Base-by-base conservation (phyloP, 2,329 filamentous ascomycete genomes). In the Scedosporium dehoogii region DNA sequence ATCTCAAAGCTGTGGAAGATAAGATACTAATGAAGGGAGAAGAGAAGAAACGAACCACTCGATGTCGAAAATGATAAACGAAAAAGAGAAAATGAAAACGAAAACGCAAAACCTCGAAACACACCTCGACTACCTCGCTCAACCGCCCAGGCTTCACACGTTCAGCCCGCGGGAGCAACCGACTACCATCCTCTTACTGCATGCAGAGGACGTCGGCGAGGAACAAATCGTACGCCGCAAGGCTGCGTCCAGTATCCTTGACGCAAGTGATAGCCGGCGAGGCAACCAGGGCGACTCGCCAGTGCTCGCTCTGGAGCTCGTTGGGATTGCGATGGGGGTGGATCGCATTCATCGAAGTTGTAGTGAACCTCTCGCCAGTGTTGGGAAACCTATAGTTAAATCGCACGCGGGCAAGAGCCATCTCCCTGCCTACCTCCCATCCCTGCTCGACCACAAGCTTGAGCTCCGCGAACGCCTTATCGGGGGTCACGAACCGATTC, bases 201-300 rank as follows among this genome's bases (percentile, higher is more conserved):
- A 81, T 81, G 68, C 79, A 75, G 64, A 81, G 70, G 2, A 82
- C 79, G 63, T 80, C 77, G 1, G 78, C 75, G 69, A 78, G 71
- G 46, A 75, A 70, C 23, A 82, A 72, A 6, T 76, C 76, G 62
- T 76, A 77, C 1, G 77, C 74, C 27, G 75, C 73, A 56, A 81
- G 77, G 61, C 74, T 76, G 55, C 70, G 68, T 14, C 78, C 79
- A 1, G 72, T 76, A 44, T 84, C 81, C 65, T 83, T 81, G 38
- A 81, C 76, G 66, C 81, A 77, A 1, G 80, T 83, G 56, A 85
- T 76, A 7, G 79, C 76, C 0, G 82, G 82, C 0, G 82, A 83
- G 4, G 81, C 78, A 29, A 81, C 79, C 1, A 84, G 73, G 61
- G 79, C 78, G n/a, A 85, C 70, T 4, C 81, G 78, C 71, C 75